Evolutionary conservation across 2,329 filamentous ascomycete genomes (phyloP).

Genomic region (Talaromyces sp.): DNA sequence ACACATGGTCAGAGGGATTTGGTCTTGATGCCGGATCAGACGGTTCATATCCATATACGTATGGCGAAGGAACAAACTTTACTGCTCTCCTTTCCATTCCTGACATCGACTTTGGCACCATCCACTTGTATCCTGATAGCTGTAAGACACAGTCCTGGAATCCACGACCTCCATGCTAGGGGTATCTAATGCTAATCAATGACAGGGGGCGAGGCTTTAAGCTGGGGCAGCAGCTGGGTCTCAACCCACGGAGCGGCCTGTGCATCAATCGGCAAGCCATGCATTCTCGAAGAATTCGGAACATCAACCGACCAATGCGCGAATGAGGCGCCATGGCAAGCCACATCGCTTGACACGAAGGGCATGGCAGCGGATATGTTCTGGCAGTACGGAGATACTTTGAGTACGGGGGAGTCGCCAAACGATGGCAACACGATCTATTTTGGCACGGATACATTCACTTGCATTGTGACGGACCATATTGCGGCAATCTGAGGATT

Average conservation of each 20-base stretch:
- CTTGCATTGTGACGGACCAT: slow-evolving; percentile 34
- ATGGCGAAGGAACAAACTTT: slow-evolving; percentile 52
- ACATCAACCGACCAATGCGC: slow-evolving; percentile 29
- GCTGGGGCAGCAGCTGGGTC: slow-evolving; percentile 49
- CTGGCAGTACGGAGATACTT: slow-evolving; percentile 37
- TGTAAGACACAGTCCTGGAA: slow-evolving; percentile 32
- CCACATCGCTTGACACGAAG: slow-evolving; percentile 31
- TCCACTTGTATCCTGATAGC: slow-evolving; percentile 50
- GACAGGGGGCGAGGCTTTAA: slow-evolving; percentile 35
- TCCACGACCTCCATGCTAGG: neutral
- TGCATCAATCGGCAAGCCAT: slow-evolving; percentile 37
- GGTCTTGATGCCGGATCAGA: slow-evolving; percentile 47
- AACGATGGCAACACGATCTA: slow-evolving; percentile 35
- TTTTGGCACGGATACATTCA: slow-evolving; percentile 30
- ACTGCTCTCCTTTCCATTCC: slow-evolving; percentile 50
- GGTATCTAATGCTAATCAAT: neutral
- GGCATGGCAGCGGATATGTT: slow-evolving; percentile 37
- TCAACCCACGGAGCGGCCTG: slow-evolving; percentile 43
- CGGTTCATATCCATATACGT: slow-evolving; percentile 51
- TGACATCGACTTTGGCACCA: slow-evolving; percentile 55
- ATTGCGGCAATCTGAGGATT: slow-evolving; percentile 17
- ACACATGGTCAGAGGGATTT: slow-evolving; percentile 51
- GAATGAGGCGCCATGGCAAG: slow-evolving; percentile 34
- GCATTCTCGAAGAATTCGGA: slow-evolving; percentile 43
- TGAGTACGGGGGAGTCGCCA: slow-evolving; percentile 29